Base-by-base conservation (phyloP, 2,329 filamentous ascomycete species). In the Penicillium occitanis region DNA sequence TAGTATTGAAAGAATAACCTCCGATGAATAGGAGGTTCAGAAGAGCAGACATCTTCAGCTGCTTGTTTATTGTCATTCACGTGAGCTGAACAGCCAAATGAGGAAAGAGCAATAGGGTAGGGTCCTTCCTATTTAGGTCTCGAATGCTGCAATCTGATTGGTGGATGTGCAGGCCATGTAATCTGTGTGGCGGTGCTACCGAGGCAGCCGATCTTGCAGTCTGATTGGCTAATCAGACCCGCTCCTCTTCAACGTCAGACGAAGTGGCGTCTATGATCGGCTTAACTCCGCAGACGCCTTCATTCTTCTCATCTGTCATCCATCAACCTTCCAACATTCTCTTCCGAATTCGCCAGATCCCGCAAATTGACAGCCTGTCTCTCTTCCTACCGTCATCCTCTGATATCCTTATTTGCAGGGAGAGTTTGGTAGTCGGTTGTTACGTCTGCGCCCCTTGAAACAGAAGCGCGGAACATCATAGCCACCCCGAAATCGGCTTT, bases 221-320 rank as follows among this genome's bases (percentile, higher is more conserved):
- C 17, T 50, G 22, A 62, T 62, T 62, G 60, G 60, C 19, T 28
- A 4, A 10, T 2, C 0, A 14, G 13, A 17, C 17, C 30, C 44
- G 1, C 35, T 37, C 25, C 7, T 46, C 53, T 57, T 40, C 30
- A 40, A 25, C n/a, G 4, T 37, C 53, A 28, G 28, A 50, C 40
- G 44, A 61, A 37, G 60, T 62, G 60, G 60, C 60, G 60, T 53
- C 13, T 1, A 33, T 19, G 25, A 50, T 50, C 44, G 59, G 10
- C 59, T 61, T 61, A 61, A 51, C 60, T 62, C 60, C 60, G 46
- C 30, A 62, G 53, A 51, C 48, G 44, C 60, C 46, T 62, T 33
- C 25, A 50, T 13, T n/a, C 22, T 40, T 40, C 22, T 44, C 13
- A 44, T 28, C 55, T 33, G 5, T 14, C 14, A 30, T 37, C 28